Percentiles rank a stretch among this genome's conserved stretches.
phyloP scores from a whole-genome alignment of 1,139 yeast genomes.

The Kluyveromyces sp. region DNA sequence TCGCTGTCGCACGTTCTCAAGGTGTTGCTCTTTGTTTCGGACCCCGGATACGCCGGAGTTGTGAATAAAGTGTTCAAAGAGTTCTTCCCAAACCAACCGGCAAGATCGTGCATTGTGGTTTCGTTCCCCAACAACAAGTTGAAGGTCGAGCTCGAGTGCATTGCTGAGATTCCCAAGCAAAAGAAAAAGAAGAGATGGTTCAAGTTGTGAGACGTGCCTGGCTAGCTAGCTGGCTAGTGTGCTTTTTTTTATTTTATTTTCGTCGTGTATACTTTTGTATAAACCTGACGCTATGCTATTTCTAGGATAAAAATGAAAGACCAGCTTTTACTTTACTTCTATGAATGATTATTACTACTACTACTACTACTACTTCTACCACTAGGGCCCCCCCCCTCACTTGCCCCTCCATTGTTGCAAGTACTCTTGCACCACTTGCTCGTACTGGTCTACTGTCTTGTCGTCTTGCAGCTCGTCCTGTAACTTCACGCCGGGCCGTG shows the following conservation, averaged over 20 bases:
- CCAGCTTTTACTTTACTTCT: conserved; percentile 1
- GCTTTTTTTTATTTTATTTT: background rate
- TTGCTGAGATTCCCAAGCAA: conserved; percentile 27
- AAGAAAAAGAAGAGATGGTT: conserved; percentile 8
- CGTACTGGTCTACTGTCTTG: conserved; percentile 3
- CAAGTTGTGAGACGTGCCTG: conserved; percentile 5
- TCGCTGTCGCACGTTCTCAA: conserved; percentile 34
- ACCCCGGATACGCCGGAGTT: conserved; percentile 30
- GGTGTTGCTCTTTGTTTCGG: conserved; percentile 35
- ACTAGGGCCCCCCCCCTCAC: background rate
- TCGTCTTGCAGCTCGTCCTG: conserved; percentile 2
- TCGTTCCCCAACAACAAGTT: conserved; percentile 37
- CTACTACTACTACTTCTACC: background rate
- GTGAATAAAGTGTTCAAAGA: conserved; percentile 34
- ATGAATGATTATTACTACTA: too few relatives aligned
- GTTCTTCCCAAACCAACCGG: conserved; percentile 34
- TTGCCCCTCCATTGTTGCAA: conserved; percentile 5
- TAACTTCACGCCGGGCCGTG: background rate
- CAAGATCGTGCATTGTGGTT: conserved; percentile 38
- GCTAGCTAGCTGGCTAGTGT: too few relatives aligned
- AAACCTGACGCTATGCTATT: background rate
- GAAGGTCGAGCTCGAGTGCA: conserved; percentile 39
- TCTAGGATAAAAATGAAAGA: background rate
- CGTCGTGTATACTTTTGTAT: background rate
- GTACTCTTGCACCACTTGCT: conserved; percentile 4